A percentile compares a stretch with the other conserved stretches of the same genome.
phyloP scores from a whole-genome alignment of 2,329 filamentous ascomycete genomes.

The Talaromyces rugulosus region DNA sequence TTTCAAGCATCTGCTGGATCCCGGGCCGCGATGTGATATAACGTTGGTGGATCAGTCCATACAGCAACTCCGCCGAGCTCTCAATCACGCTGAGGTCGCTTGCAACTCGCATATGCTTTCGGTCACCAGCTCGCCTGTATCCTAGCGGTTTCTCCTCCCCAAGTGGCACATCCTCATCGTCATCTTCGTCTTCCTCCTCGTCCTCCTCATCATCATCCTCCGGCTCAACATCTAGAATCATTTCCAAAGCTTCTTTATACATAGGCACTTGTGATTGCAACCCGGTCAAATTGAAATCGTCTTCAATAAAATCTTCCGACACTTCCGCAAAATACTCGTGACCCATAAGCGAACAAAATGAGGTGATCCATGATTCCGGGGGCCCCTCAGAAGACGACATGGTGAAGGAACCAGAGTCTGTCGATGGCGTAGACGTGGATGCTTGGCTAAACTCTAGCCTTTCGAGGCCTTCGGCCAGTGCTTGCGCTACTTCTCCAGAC shows the following conservation, averaged over 20 bases:
- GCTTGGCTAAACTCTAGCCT: slow-evolving; percentile 45
- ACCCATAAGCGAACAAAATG: slow-evolving; percentile 90
- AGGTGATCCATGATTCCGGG: slow-evolving; percentile 93
- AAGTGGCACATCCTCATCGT: slow-evolving; percentile 60
- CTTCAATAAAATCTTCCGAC: slow-evolving; percentile 97
- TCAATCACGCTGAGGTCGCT: slow-evolving; percentile 95
- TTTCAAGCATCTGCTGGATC: slow-evolving; percentile 99
- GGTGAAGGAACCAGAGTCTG: slow-evolving; percentile 36
- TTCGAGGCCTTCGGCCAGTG: slow-evolving; percentile 45
- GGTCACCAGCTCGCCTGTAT: slow-evolving; percentile 55
- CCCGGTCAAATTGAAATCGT: slow-evolving; percentile 98
- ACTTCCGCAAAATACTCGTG: slow-evolving; percentile 99
- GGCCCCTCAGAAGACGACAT: slow-evolving; percentile 46
- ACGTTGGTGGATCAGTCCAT: slow-evolving; percentile 95
- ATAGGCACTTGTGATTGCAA: slow-evolving; percentile 92
- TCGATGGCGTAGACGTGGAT: slow-evolving; percentile 40
- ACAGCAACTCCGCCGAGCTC: slow-evolving; percentile 95
- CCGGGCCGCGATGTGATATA: slow-evolving; percentile 96
- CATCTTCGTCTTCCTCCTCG: slow-evolving; percentile 65
- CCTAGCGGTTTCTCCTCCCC: slow-evolving; percentile 48
- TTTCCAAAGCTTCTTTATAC: slow-evolving; percentile 98
- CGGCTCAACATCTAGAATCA: slow-evolving; percentile 97
- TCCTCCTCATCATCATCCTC: slow-evolving; percentile 73
- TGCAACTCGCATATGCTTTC: slow-evolving; percentile 79
- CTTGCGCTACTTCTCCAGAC: slow-evolving; percentile 43